Percentiles rank a stretch among this genome's conserved stretches.
Evolutionary conservation across 1,139 yeast species (phyloP).

Genomic region (Saccharomyces hybrid): DNA sequence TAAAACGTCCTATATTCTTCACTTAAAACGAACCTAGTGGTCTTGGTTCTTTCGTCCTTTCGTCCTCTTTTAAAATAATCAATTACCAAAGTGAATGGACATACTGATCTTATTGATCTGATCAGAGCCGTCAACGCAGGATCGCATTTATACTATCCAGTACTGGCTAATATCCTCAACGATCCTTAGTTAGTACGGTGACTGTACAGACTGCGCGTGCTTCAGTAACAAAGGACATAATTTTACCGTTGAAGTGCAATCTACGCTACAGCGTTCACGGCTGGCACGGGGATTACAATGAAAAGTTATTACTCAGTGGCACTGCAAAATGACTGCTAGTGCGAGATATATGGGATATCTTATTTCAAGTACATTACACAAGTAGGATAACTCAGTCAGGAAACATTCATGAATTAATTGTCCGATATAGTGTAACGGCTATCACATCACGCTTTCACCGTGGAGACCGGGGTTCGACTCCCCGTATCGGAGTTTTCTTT

Average conservation of each 20-base stretch:
- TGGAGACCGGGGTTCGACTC: background rate
- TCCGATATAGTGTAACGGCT: conserved; percentile 8
- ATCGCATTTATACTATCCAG: background rate
- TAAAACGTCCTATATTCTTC: background rate
- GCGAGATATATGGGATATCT: too few relatives aligned
- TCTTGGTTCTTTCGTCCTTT: background rate
- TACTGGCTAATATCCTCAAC: background rate
- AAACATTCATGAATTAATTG: too few relatives aligned
- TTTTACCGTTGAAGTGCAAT: background rate
- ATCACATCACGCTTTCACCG: conserved; percentile 8
- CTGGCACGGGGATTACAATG: background rate
- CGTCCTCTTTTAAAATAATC: background rate
- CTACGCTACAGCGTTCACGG: background rate
- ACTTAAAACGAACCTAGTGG: background rate
- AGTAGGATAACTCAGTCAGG: too few relatives aligned
- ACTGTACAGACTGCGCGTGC: background rate
- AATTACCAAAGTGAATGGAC: background rate
- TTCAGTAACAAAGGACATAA: background rate
- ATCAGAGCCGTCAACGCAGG: background rate
- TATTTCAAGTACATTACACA: too few relatives aligned
- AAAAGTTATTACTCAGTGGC: background rate
- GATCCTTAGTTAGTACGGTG: background rate
- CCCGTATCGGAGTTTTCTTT: background rate
- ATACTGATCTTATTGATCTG: background rate
- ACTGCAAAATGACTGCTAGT: too few relatives aligned